These are phyloP conservation scores for Telopea speciosissima DNA, from an alignment of 177 flowering plant genomes.

Conservation along the genomic window DNA sequence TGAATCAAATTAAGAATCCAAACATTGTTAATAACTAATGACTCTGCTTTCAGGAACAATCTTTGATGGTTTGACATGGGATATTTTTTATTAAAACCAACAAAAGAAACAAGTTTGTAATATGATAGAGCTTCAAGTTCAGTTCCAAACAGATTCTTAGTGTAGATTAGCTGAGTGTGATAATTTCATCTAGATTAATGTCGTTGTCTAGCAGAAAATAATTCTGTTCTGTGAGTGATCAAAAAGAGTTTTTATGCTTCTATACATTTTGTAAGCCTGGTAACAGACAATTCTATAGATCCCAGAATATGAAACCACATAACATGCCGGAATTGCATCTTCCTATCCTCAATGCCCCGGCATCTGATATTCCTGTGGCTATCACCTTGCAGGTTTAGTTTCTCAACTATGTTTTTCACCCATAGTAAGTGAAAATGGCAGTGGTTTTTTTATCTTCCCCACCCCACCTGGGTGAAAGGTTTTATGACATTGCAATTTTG, in stretches of 20 bases:
- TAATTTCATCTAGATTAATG: no score
- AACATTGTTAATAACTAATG: no score
- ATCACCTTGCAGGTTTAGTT: constrained; percentile 65
- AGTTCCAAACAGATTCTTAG: no score
- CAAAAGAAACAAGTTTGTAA: no score
- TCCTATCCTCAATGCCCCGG: not conserved
- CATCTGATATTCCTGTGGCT: constrained; percentile 7
- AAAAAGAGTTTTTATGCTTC: no score
- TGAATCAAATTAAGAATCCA: not conserved
- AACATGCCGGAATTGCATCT: not conserved
- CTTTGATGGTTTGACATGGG: no score
- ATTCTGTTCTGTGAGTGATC: not conserved
- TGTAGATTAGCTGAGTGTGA: no score
- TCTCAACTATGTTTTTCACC: constrained; percentile 68
- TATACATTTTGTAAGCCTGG: no score
- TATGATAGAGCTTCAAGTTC: no score
- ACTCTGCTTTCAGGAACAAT: not conserved
- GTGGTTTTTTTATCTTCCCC: not conserved
- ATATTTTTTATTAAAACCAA: no score
- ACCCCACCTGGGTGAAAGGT: not conserved
- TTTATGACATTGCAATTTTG: not conserved
- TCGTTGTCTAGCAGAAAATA: not conserved
- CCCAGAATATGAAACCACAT: no score
- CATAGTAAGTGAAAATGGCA: constrained; percentile 55
- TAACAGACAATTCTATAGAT: no score